These are phyloP conservation scores for Yamadazyma akitaensis DNA, from an alignment of 805 yeast genomes.

Conservation along the genomic window DNA sequence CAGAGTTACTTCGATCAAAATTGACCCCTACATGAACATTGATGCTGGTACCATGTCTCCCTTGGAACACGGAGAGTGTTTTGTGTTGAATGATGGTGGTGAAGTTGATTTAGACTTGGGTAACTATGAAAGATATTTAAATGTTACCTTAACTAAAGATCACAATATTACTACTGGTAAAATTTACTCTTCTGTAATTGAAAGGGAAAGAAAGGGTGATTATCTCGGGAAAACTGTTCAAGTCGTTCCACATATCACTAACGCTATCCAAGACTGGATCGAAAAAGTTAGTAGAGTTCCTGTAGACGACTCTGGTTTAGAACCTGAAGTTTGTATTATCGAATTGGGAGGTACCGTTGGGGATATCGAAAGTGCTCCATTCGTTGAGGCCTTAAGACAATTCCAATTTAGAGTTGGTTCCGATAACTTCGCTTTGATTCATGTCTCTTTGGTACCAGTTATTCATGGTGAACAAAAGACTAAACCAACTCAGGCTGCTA, in stretches of 20 bases:
- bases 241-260: conserved; percentile 97
- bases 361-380: conserved; percentile 98
- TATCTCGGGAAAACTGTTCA: conserved; percentile 99
- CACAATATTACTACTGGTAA: conserved; percentile 99
- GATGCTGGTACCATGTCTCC: conserved; percentile 99
- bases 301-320: conserved; percentile 82
- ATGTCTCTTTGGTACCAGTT: conserved; percentile 95
- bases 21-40: conserved; percentile 98
- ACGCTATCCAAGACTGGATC: conserved; percentile 98
- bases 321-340: conserved; percentile 94
- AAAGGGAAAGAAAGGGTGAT: conserved; percentile 93
- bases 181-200: conserved; percentile 90
- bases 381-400: conserved; percentile 97
- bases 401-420: conserved; percentile 96
- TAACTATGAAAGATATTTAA: conserved; percentile 94
- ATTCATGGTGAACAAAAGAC: conserved; percentile 99
- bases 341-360: conserved; percentile 99
- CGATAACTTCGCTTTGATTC: conserved; percentile 92
- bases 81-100: conserved; percentile 97
- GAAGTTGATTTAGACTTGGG: conserved; percentile 98
- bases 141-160: conserved; percentile 86
- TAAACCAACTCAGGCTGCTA: conserved; percentile 99
- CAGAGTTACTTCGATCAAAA: conserved; percentile 94
- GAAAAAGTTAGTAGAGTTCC: conserved; percentile 90
- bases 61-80: conserved; percentile 97